Percentiles rank a stretch among this genome's conserved stretches.
Conservation (phyloP, 129 eudicot genomes). For the Chrysanthemum seticuspe region DNA sequence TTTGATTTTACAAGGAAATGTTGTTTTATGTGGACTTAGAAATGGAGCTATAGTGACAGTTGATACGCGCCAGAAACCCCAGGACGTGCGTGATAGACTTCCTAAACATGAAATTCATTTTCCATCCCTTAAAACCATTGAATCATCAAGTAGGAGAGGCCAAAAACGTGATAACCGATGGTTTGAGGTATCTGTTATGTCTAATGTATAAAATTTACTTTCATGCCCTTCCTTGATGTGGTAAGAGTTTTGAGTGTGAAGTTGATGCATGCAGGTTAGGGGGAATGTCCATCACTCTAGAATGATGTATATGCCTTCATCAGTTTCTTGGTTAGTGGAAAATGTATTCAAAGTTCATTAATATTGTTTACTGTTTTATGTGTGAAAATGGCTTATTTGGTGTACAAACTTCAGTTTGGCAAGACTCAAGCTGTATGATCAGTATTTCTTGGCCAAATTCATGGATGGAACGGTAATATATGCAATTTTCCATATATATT, state of each 20-base stretch:
- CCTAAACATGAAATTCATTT: conserved; percentile 43
- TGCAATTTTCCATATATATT: conserved; percentile 7
- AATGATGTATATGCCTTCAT: too few relatives aligned
- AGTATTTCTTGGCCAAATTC: conserved; percentile 87
- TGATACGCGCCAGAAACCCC: conserved; percentile 73
- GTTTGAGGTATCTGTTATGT: conserved; percentile 17
- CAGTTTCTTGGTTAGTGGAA: too few relatives aligned
- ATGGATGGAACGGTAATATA: conserved; percentile 88
- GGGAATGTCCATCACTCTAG: too few relatives aligned
- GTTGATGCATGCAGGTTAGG: too few relatives aligned
- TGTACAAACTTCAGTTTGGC: conserved; percentile 60
- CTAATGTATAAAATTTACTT: too few relatives aligned
- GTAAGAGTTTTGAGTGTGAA: too few relatives aligned
- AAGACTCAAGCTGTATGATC: conserved; percentile 66
- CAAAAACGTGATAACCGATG: conserved; percentile 37
- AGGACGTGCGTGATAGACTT: conserved; percentile 35
- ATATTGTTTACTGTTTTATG: not conserved
- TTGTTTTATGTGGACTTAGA: conserved; percentile 77
- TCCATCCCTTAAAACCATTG: conserved; percentile 28
- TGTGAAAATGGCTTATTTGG: conserved; percentile 8
- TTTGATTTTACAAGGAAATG: conserved; percentile 44
- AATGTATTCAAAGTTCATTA: not conserved
- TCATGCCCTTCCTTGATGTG: too few relatives aligned
- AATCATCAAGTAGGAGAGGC: conserved; percentile 30
- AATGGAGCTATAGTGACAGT: conserved; percentile 76